A percentile compares a stretch with the other conserved stretches of the same genome.
Evolutionary conservation across 345 rosid genomes (phyloP).

Genomic region (Mangifera indica): DNA sequence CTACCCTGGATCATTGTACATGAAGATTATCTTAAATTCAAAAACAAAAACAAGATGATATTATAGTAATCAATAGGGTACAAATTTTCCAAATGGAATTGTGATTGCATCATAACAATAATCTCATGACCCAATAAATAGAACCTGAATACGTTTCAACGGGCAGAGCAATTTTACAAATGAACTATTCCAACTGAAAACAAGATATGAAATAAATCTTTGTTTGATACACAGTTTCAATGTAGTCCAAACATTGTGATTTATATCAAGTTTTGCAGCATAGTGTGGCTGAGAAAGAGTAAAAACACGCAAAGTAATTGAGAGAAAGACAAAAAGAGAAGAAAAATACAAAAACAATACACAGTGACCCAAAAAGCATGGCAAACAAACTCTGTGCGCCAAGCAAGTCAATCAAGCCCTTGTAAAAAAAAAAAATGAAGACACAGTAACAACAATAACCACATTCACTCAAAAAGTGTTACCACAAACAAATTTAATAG

Average conservation of each 20-base stretch:
- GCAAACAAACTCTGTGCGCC: background rate
- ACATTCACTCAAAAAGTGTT: background rate
- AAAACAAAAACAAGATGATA: background rate
- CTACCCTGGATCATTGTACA: background rate
- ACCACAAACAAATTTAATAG: slow-evolving; percentile 6
- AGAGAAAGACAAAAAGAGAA: background rate
- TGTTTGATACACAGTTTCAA: background rate
- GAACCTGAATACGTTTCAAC: too few species aligned
- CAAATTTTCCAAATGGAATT: background rate
- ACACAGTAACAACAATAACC: background rate
- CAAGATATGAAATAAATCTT: background rate
- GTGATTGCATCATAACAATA: background rate
- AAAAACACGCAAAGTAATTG: background rate
- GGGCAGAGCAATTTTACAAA: background rate
- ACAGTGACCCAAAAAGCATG: background rate
- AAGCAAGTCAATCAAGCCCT: background rate
- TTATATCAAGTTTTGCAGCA: background rate
- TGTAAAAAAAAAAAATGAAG: background rate
- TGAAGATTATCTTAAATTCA: background rate
- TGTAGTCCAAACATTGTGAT: background rate
- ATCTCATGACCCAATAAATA: too few species aligned
- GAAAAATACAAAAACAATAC: background rate
- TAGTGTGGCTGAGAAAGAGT: background rate
- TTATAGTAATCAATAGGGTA: background rate
- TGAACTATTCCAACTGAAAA: background rate